phyloP scores from a whole-genome alignment of 169 alveolate species.

The Eimeria acervulina region DNA sequence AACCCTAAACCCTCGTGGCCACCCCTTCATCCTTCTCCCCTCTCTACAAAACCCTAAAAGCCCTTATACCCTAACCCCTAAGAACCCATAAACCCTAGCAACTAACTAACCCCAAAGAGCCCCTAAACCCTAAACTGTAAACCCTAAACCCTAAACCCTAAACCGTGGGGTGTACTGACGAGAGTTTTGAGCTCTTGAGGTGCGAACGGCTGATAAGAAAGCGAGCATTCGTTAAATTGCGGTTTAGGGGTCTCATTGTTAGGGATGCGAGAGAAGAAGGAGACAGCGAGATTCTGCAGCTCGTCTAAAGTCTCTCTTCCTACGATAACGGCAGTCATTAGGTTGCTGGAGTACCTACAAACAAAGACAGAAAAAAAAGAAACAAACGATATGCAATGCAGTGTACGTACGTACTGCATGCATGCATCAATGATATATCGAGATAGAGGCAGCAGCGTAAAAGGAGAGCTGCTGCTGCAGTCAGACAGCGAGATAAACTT shows the following conservation, averaged over 20 bases:
- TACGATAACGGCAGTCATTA: slow-evolving; percentile 85
- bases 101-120: too few relatives aligned
- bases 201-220: slow-evolving; percentile 74
- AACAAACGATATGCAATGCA: too few relatives aligned
- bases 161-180: slow-evolving; percentile 83
- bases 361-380: neutral
- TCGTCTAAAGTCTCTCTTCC: slow-evolving; percentile 40
- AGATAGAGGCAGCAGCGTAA: too few relatives aligned
- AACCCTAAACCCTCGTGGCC: slow-evolving; percentile 20
- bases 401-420: too few relatives aligned
- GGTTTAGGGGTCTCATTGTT: neutral
- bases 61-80: neutral
- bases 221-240: slow-evolving; percentile 46
- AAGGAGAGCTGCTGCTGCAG: neutral
- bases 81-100: slow-evolving; percentile 7
- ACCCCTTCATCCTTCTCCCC: neutral
- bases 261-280: slow-evolving; percentile 79
- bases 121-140: too few relatives aligned
- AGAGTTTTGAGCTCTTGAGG: slow-evolving; percentile 88
- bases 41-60: too few relatives aligned
- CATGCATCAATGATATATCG: neutral
- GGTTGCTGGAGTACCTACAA: slow-evolving; percentile 87
- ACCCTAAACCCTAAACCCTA: slow-evolving; percentile 65
- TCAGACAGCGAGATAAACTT: neutral
- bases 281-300: neutral